These are phyloP conservation scores for Penicillium hesseltinei DNA, from an alignment of 2,329 filamentous ascomycete genomes.

Conservation along the genomic window DNA sequence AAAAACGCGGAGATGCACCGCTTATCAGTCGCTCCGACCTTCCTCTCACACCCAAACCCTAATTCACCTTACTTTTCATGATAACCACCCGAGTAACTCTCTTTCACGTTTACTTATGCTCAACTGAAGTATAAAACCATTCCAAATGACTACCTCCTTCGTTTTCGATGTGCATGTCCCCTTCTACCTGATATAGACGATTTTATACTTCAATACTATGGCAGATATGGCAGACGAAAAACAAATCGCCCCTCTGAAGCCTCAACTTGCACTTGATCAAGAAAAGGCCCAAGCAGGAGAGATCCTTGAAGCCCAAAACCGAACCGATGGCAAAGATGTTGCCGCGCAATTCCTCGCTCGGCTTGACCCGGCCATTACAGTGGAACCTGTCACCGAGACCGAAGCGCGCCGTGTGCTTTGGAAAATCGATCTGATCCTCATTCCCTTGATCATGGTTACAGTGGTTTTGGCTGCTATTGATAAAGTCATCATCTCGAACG, in stretches of 20 bases:
- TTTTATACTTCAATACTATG: background rate
- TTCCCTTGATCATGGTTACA: slow-evolving; percentile 27
- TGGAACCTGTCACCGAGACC: slow-evolving; percentile 22
- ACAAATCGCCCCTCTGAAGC: background rate
- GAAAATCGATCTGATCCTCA: slow-evolving; percentile 29
- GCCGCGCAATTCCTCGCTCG: slow-evolving; percentile 30
- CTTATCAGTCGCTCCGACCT: slow-evolving; percentile 15
- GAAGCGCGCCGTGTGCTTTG: slow-evolving; percentile 26
- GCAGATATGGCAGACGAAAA: slow-evolving; percentile 1
- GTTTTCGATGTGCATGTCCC: background rate
- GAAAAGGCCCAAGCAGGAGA: slow-evolving; percentile 12
- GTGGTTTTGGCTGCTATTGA: slow-evolving; percentile 29
- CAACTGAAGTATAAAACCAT: background rate
- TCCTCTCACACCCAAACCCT: slow-evolving; percentile 7
- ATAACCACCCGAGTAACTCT: background rate
- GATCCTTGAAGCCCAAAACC: slow-evolving; percentile 3
- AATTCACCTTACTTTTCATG: background rate
- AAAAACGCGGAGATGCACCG: slow-evolving; percentile 5
- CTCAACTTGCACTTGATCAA: background rate
- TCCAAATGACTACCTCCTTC: background rate
- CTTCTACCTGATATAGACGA: background rate
- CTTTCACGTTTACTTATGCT: background rate
- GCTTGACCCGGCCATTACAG: slow-evolving; percentile 23
- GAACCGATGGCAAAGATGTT: slow-evolving; percentile 22
- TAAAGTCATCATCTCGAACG: slow-evolving; percentile 31